Evolutionary conservation across 768 basidiomycete species (phyloP).

Genomic region (Dacryopinax primogenitus): DNA sequence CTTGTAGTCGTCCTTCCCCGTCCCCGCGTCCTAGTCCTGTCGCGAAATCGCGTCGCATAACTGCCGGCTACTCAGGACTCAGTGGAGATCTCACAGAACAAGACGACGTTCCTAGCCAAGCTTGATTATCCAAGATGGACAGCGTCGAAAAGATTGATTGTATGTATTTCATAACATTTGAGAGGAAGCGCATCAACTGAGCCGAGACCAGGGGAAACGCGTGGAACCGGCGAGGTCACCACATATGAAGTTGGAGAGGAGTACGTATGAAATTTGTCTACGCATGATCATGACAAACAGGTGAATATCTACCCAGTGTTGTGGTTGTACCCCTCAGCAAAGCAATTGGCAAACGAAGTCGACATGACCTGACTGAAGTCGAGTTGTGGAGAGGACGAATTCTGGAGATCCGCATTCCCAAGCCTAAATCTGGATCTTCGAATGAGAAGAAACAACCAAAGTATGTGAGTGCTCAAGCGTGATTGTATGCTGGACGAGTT

Average conservation of each 20-base stretch:
- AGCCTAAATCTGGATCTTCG: neutral
- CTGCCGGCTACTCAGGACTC: neutral
- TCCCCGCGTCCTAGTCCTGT: too few species aligned
- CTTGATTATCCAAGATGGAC: neutral
- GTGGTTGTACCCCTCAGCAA: neutral
- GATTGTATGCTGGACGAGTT: neutral
- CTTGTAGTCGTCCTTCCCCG: too few species aligned
- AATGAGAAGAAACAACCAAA: neutral
- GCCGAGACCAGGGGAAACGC: neutral
- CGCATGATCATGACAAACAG: neutral
- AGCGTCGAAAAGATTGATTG: neutral
- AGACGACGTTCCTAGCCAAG: neutral
- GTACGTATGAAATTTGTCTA: neutral
- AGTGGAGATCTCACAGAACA: neutral
- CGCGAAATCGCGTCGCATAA: neutral
- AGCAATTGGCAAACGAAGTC: neutral
- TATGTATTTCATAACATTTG: neutral
- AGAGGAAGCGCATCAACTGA: neutral
- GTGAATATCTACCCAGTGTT: neutral
- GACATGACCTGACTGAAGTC: neutral
- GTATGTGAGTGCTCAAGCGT: neutral
- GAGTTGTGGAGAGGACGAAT: neutral
- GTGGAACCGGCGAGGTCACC: neutral
- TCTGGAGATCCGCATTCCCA: neutral
- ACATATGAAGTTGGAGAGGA: neutral